These are phyloP conservation scores for Cladosporium sp. DNA, from an alignment of 2,329 filamentous ascomycete genomes.

Conservation along the genomic window DNA sequence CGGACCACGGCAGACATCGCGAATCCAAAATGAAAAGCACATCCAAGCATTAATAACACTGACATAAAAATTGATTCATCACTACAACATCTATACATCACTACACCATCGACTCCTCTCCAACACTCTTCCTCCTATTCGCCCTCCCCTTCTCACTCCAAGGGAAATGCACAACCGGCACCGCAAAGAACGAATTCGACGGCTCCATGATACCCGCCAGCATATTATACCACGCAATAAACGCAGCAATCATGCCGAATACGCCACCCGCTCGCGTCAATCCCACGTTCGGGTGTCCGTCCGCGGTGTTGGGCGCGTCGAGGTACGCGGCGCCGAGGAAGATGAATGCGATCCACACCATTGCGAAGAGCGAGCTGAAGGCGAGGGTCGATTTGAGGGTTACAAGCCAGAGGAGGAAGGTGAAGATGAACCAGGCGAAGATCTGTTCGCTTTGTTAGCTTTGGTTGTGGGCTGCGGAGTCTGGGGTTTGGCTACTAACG, in stretches of 20 bases:
- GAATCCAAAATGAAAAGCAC: not conserved
- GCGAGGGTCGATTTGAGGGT: constrained; percentile 75
- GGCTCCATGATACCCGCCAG: constrained; percentile 67
- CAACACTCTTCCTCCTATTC: constrained; percentile 15
- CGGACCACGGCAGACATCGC: not conserved
- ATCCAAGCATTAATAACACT: not conserved
- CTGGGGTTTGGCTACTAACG: constrained; percentile 52
- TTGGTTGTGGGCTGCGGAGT: not conserved
- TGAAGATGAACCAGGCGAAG: constrained; percentile 80
- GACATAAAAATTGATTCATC: not conserved
- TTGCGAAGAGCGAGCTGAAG: constrained; percentile 76
- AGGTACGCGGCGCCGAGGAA: constrained; percentile 13
- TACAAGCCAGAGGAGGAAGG: constrained; percentile 69
- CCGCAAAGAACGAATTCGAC: constrained; percentile 35
- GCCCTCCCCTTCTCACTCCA: constrained; percentile 36
- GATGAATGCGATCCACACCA: constrained; percentile 56
- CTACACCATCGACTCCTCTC: constrained; percentile 5
- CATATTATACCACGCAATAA: constrained; percentile 65
- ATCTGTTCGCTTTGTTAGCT: constrained; percentile 8
- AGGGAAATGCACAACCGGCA: constrained; percentile 38
- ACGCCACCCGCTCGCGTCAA: constrained; percentile 69
- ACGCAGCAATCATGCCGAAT: constrained; percentile 79
- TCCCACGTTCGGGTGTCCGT: constrained; percentile 19
- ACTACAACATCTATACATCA: not conserved
- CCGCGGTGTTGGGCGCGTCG: constrained; percentile 44